Evolutionary conservation across 2,329 filamentous ascomycete genomes (phyloP), one percentile per base, ranked within the genome.

Genomic region (Exophiala dermatitidis): DNA sequence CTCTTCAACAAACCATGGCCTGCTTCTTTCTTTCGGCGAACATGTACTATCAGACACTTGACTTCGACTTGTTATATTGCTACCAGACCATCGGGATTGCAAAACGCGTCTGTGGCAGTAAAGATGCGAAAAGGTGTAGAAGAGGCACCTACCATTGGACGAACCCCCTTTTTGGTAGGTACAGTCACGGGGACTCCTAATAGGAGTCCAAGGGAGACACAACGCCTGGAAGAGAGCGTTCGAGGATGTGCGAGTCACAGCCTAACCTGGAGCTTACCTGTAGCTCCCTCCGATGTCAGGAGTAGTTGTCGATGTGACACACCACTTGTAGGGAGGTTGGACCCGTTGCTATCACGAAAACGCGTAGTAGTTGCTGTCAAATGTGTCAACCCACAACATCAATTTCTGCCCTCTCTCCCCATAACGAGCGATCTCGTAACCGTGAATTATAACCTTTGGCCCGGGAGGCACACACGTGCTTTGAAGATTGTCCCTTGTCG

Each of bases 71-170:
- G 42, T 37, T 29, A 30, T 45, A 4, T 19, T 12, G 10, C 5
- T 10, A 34, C 9, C 32, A 29, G 26, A 40, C 10, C 34, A 19
- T 19, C 19, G 19, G 53, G 44, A 52, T 31, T 33, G 38, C 38
- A 34, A 36, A 34, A 26, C 34, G 7, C 4, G 10, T 34, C 30
- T n/a, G 48, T 54, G 50, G 51, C 54, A 52, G 37, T 48, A 53
- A 43, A 7, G 19, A 28, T 43, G 7, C 43, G 48, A 57, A 54
- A 37, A 54, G 55, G 48, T 57, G 51, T 54, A 37, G 30, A 50
- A 36, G 33, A 48, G 19, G 34, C 34, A 41, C 37, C 38, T 43
- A 37, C 49, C 38, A 52, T 54, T 57, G 48, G 51, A 33, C 12
- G 29, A 5, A 10, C 36, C 19, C 12, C 3, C 40, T 5, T 48